Conservation (phyloP, 768 basidiomycete genomes). For the Suillus spraguei region DNA sequence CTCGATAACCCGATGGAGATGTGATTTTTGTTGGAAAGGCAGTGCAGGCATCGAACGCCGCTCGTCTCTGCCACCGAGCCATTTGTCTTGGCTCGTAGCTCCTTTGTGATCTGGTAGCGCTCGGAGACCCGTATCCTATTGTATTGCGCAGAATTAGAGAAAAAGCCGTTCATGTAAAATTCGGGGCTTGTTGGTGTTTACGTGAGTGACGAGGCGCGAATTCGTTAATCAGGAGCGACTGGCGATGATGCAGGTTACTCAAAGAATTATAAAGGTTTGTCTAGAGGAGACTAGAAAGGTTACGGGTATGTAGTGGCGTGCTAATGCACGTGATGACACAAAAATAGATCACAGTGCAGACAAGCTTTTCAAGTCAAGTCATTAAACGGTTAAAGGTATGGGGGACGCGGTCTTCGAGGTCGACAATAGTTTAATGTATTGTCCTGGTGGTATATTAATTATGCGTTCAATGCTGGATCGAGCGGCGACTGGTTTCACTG, state of each 20-base stretch:
- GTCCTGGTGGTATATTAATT: not conserved
- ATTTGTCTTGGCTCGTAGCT: not conserved
- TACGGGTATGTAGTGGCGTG: not conserved
- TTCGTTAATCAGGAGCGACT: not conserved
- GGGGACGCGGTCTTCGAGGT: not conserved
- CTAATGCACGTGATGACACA: not conserved
- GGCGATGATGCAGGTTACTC: not conserved
- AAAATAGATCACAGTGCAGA: not conserved
- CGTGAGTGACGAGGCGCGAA: not conserved
- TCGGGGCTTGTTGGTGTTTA: not conserved
- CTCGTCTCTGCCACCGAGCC: not conserved
- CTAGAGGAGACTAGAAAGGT: not conserved
- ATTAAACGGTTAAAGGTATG: not conserved
- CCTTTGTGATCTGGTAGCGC: not conserved
- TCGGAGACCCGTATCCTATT: not conserved
- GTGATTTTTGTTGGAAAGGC: not conserved
- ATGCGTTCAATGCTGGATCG: not conserved
- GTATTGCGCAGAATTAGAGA: not conserved
- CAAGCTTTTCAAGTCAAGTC: not conserved
- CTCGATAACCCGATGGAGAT: not conserved
- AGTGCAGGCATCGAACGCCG: not conserved
- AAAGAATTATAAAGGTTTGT: not conserved
- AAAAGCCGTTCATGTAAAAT: not conserved
- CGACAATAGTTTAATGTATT: not conserved
- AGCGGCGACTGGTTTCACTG: not conserved